Conservation (phyloP, 2,329 filamentous ascomycete genomes). For the Ascochyta fabae region DNA sequence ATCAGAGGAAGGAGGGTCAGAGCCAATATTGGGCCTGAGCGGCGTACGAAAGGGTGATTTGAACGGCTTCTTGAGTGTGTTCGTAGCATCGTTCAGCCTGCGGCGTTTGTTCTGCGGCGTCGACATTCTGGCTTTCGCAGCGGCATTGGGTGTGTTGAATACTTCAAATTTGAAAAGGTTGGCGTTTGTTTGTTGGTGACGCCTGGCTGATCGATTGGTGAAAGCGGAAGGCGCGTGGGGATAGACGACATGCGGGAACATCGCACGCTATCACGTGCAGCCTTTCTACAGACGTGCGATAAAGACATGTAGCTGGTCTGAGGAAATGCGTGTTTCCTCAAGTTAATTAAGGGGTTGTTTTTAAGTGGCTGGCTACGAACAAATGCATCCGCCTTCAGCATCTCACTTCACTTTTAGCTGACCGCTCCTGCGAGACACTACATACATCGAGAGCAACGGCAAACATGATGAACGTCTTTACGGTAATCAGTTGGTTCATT, state of each 20-base stretch:
- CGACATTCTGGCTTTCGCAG: slow-evolving; percentile 48
- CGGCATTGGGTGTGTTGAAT: slow-evolving; percentile 18
- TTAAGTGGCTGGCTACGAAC: no score
- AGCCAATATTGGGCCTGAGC: slow-evolving; percentile 32
- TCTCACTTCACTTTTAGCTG: no score
- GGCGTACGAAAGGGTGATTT: slow-evolving; percentile 69
- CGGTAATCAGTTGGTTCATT: not conserved
- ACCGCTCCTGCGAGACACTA: no score
- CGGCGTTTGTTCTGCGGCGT: slow-evolving; percentile 67
- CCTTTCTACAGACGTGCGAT: not conserved
- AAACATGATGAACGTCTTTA: no score
- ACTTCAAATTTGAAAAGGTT: not conserved
- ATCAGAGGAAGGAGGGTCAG: slow-evolving; percentile 36
- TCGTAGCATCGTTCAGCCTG: slow-evolving; percentile 63
- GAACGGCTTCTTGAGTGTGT: slow-evolving; percentile 72
- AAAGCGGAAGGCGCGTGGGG: slow-evolving; percentile 4
- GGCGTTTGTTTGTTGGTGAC: slow-evolving; percentile 2
- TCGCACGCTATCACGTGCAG: slow-evolving; percentile 1
- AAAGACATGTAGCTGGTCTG: no score
- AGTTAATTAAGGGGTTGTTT: no score
- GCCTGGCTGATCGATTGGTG: not conserved
- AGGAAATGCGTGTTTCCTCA: no score
- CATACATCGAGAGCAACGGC: no score
- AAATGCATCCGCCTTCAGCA: no score
- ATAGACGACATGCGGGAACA: not conserved